phyloP scores from a whole-genome alignment of 2,329 filamentous ascomycete species.

The Apiospora hydei region DNA sequence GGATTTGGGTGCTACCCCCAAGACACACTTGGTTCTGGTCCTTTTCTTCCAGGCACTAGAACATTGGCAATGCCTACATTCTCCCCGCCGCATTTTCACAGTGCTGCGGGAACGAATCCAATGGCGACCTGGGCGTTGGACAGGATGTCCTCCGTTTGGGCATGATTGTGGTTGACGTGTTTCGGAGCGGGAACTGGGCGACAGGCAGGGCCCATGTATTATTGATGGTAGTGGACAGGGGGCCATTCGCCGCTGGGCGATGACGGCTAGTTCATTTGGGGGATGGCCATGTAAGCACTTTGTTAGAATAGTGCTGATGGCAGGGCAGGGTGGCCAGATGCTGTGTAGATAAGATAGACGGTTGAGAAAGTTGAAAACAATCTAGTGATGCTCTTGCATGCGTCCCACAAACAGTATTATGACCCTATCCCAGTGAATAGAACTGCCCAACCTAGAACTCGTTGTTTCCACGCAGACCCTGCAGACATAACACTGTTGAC shows the following conservation, averaged over 20 bases:
- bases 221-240: slow-evolving; percentile 10
- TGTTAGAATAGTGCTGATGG: not conserved
- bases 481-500: too few species aligned
- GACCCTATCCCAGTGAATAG: not conserved
- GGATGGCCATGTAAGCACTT: not conserved
- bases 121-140: not conserved
- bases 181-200: not conserved
- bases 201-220: slow-evolving; percentile 15
- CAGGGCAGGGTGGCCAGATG: not conserved
- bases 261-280: not conserved
- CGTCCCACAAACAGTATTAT: not conserved
- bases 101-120: not conserved
- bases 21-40: not conserved
- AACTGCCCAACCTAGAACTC: not conserved
- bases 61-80: slow-evolving; percentile 13
- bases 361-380: slow-evolving; percentile 13
- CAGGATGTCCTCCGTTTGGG: not conserved
- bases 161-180: not conserved
- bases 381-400: not conserved
- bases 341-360: slow-evolving; percentile 14
- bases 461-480: too few species aligned
- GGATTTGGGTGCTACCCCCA: not conserved
- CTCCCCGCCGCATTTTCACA: not conserved
- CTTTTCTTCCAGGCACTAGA: not conserved
- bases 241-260: slow-evolving; percentile 3